A percentile compares a stretch with the other conserved stretches of the same genome.
phyloP scores from a whole-genome alignment of 2,329 filamentous ascomycete species.

The Alternaria novae-zelandiae region DNA sequence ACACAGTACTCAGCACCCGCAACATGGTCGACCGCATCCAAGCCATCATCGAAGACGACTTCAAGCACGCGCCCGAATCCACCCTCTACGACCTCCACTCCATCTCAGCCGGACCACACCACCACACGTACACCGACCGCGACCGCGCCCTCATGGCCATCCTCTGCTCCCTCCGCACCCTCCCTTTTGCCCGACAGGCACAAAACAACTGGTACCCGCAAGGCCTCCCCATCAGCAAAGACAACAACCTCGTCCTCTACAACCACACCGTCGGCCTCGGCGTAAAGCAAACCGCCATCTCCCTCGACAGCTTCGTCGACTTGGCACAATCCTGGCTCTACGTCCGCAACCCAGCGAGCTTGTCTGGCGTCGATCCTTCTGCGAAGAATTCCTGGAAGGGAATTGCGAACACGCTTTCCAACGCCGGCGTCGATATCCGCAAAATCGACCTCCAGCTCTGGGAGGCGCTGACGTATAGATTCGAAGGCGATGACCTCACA shows the following conservation, averaged over 20 bases:
- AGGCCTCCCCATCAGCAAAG: background rate
- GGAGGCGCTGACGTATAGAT: background rate
- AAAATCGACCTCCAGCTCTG: background rate
- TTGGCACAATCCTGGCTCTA: background rate
- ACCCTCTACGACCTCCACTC: background rate
- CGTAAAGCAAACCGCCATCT: background rate
- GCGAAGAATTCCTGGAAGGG: background rate
- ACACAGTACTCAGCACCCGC: conserved; percentile 5
- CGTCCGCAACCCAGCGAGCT: background rate
- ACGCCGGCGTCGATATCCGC: background rate
- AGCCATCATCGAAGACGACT: conserved; percentile 1
- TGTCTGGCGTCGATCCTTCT: background rate
- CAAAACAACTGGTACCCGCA: conserved; percentile 7
- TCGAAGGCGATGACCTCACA: background rate
- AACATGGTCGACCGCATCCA: conserved; percentile 1
- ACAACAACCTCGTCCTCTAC: conserved; percentile 1
- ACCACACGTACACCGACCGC: background rate
- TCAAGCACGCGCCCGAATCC: background rate
- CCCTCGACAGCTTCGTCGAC: background rate
- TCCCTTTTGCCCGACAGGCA: background rate
- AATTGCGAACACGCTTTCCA: background rate
- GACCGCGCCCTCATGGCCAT: conserved; percentile 8
- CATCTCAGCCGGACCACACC: background rate
- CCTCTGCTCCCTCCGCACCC: background rate
- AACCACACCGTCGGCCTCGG: background rate